Evolutionary conservation across 1,139 yeast species (phyloP), one percentile per base, ranked within the genome.

Genomic region (Hemisphaericaspora lyxosophila): DNA sequence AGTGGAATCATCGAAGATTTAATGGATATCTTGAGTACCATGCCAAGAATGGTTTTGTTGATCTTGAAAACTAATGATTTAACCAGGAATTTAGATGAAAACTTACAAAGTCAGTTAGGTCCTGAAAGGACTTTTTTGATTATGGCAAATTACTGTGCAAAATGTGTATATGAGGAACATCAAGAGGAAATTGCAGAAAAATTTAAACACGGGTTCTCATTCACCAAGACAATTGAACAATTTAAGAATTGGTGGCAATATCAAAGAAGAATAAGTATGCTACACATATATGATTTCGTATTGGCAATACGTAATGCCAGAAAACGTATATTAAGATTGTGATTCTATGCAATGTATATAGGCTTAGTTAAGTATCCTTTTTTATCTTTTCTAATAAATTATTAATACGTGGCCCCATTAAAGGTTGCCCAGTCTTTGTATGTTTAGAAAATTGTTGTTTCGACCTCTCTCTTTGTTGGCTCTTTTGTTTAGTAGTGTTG

Each of bases 21-120:
- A 50, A 90, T 94, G 95, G 70, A 75, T 15, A 75, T 94, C 40
- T 68, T 94, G 35, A 80, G 92, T 19, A 69, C 76, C 16, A 80
- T 94, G 68, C 99, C 99, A 2, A 70, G 92, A 36, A 79, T 90
- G 23, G 95, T 92, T 19, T 62, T 94, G 32, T 71, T 92, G 46
- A 86, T 94, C 40, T 68, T 94, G 52, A 94, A 94, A 57, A 94
- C 99, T 0, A 92, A 94, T 57, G 99, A 94, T 65, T 70, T 94
- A 42, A 89, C 96, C 0, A 73, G 99, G 51, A 83, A 82, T 48
- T 67, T 92, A 37, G 98, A 92, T 60, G 97, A 92, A 53, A 73
- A 78, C 44, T 70, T 92, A 42, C 77, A 85, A 34, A 81, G 82
- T 46, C 95, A 97, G 0, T 64, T 90, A 34, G 97, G 97, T 0